Evolutionary conservation across 1,284 basidiomycete species (phyloP).

Genomic region (Clitocybe nebularis): DNA sequence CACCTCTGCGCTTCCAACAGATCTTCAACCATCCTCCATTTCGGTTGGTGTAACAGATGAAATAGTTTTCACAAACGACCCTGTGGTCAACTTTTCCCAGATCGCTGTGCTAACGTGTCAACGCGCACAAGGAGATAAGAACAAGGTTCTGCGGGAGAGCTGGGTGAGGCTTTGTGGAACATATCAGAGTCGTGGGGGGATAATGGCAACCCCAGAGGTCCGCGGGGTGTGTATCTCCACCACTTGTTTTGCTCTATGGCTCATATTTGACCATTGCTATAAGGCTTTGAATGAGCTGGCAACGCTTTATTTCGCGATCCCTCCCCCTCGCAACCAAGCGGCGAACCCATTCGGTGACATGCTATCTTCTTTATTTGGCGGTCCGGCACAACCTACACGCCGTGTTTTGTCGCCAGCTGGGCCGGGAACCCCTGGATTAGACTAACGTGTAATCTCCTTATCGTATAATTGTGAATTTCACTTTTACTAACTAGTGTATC

Average conservation of each 20-base stretch:
- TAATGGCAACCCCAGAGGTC: constrained; percentile 66
- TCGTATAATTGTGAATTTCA: not conserved
- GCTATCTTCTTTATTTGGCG: constrained; percentile 19
- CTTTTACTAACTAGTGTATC: not conserved
- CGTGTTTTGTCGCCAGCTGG: constrained; percentile 12
- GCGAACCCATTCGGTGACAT: constrained; percentile 21
- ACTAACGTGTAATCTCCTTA: constrained; percentile 6
- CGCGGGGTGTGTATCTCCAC: constrained; percentile 53
- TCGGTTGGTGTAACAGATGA: constrained; percentile 51
- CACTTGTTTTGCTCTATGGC: not conserved
- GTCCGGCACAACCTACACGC: constrained; percentile 12
- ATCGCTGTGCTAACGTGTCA: constrained; percentile 83
- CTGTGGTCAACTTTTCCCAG: constrained; percentile 82
- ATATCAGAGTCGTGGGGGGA: constrained; percentile 65
- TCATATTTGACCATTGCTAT: constrained; percentile 4
- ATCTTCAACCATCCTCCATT: constrained; percentile 29
- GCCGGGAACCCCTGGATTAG: constrained; percentile 9
- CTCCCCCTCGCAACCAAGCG: constrained; percentile 15
- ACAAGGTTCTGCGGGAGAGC: constrained; percentile 68
- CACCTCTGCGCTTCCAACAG: constrained; percentile 53
- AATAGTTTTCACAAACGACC: constrained; percentile 68
- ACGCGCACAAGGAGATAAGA: constrained; percentile 72
- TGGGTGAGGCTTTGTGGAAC: constrained; percentile 83
- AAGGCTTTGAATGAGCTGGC: constrained; percentile 56
- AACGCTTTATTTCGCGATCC: constrained; percentile 51